Evolutionary conservation across 139 green algal genomes (phyloP).

Genomic region (Raphidocelis subcapitata): DNA sequence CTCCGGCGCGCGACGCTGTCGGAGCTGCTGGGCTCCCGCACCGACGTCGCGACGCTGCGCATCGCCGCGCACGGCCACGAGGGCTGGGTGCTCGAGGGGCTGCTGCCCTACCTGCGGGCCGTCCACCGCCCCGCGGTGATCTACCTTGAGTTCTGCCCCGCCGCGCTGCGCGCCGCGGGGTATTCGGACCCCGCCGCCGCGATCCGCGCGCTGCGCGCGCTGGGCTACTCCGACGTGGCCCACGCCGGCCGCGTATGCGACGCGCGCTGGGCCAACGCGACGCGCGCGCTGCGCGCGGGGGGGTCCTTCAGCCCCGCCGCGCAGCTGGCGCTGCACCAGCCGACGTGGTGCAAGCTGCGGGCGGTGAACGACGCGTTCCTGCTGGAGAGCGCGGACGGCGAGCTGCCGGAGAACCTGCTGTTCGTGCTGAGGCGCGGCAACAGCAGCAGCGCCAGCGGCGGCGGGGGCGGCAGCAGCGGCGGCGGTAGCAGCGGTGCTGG

Average conservation of each 20-base stretch:
- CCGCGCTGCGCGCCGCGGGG: conserved; percentile 36
- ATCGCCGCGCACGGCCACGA: conserved; percentile 68
- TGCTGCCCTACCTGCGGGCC: conserved; percentile 32
- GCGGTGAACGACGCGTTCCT: conserved; percentile 57
- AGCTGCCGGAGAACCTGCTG: conserved; percentile 62
- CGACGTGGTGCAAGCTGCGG: conserved; percentile 79
- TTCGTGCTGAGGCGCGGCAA: conserved; percentile 34
- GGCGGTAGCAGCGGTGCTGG: background rate
- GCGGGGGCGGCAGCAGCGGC: background rate
- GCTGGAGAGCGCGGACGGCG: conserved; percentile 24
- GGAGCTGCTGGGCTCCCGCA: conserved; percentile 27
- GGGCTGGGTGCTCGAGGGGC: conserved; percentile 63
- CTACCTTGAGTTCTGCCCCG: conserved; percentile 65
- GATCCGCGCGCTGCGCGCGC: conserved; percentile 52
- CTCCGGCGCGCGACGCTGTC: background rate
- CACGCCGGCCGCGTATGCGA: conserved; percentile 80
- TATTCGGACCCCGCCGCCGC: conserved; percentile 44
- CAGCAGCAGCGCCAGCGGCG: conserved; percentile 1
- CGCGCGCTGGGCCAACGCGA: conserved; percentile 72
- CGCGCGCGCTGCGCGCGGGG: conserved; percentile 33
- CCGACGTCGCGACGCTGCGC: conserved; percentile 48
- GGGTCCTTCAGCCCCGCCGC: background rate
- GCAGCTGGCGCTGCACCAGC: conserved; percentile 44
- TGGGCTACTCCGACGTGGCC: conserved; percentile 73
- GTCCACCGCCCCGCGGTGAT: conserved; percentile 54